Percentiles rank a stretch among this genome's conserved stretches.
These are phyloP conservation scores for Penstemon newberryi DNA, from an alignment of 257 asterid genomes.

Conservation along the genomic window DNA sequence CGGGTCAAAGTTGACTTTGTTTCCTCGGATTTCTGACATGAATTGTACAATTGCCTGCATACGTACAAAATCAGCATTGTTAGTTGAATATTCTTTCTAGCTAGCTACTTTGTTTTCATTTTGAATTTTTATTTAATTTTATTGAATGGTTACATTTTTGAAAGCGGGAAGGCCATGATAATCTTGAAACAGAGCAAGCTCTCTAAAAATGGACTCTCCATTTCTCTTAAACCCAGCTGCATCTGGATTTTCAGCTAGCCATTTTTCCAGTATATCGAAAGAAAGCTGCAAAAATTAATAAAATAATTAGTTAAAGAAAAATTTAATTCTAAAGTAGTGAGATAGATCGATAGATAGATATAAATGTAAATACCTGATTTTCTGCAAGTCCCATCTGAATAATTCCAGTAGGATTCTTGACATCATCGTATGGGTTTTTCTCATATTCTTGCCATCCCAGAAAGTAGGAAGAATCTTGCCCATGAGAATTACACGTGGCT, in stretches of 20 bases:
- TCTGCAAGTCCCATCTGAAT: conserved; percentile 76
- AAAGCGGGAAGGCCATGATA: conserved; percentile 63
- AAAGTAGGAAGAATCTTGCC: conserved; percentile 70
- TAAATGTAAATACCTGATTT: conserved; percentile 38
- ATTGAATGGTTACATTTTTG: conserved; percentile 42
- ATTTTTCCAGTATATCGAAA: conserved; percentile 54
- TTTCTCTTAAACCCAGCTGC: conserved; percentile 50
- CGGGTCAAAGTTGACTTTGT: conserved; percentile 59
- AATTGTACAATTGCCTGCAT: conserved; percentile 64
- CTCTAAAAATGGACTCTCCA: conserved; percentile 57
- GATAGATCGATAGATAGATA: no score
- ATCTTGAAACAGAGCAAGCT: conserved; percentile 76
- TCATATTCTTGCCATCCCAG: conserved; percentile 72
- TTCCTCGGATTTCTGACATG: conserved; percentile 71
- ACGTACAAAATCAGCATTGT: neutral
- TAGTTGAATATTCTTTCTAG: neutral
- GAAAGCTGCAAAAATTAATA: conserved; percentile 41
- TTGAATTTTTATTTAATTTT: no score
- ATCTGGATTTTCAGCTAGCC: conserved; percentile 57
- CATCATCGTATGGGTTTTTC: conserved; percentile 54
- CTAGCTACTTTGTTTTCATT: neutral
- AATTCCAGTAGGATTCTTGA: conserved; percentile 52
- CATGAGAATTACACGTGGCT: conserved; percentile 58
- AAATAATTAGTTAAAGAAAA: neutral
- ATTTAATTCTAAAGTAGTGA: neutral